Conservation (phyloP, 2,329 filamentous ascomycete species). For the Dryadomyces sulphureus region DNA sequence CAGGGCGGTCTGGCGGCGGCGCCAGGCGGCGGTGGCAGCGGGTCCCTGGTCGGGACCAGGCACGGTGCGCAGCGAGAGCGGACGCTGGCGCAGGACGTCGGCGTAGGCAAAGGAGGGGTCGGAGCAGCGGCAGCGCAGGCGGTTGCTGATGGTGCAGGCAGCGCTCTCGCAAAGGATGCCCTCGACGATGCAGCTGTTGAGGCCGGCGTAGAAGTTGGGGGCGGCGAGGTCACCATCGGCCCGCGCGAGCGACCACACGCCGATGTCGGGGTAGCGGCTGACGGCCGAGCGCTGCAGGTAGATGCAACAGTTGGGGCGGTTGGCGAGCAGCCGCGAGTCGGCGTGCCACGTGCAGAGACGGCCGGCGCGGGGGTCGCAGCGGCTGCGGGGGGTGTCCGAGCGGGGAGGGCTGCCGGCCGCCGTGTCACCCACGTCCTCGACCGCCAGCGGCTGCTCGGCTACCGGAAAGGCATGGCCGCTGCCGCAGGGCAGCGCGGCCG, state of each 20-base stretch:
- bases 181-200: constrained; percentile 32
- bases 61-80: neutral
- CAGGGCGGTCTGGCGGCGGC: neutral
- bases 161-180: constrained; percentile 15
- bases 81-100: constrained; percentile 1
- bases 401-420: neutral
- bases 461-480: constrained; percentile 19
- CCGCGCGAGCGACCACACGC: constrained; percentile 32
- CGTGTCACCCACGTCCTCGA: neutral
- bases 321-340: constrained; percentile 25
- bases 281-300: constrained; percentile 23
- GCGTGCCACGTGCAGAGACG: constrained; percentile 32
- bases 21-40: neutral
- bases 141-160: neutral
- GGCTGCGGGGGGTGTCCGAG: neutral
- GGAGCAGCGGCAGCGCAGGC: neutral
- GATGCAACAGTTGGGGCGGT: constrained; percentile 33
- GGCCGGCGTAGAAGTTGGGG: constrained; percentile 31
- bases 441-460: neutral
- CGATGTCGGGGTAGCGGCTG: constrained; percentile 5
- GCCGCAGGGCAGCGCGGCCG: constrained; percentile 30
- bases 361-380: constrained; percentile 21
- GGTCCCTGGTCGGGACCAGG: neutral
- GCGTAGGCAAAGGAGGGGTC: constrained; percentile 9
- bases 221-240: constrained; percentile 26